A percentile compares a stretch with the other conserved stretches of the same genome.
Evolutionary conservation across 768 basidiomycete genomes (phyloP).

Genomic region (Lentinula detonsa): DNA sequence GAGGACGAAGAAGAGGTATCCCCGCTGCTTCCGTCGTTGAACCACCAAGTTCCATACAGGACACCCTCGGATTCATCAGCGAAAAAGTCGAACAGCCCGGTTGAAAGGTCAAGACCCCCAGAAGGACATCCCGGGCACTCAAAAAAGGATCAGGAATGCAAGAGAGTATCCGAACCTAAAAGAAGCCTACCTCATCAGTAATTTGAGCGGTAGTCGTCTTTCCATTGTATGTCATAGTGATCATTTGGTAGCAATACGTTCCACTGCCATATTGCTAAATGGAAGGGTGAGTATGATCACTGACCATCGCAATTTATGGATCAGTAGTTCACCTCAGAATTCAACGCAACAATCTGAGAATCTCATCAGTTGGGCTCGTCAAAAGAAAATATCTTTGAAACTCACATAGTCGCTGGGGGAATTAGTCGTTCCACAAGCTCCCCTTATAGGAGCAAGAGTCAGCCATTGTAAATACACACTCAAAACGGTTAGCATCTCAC

Average conservation of each 20-base stretch:
- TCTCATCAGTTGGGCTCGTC: neutral
- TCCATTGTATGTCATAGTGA: conserved; percentile 58
- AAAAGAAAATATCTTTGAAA: neutral
- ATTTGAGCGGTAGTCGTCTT: conserved; percentile 53
- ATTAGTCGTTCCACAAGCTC: conserved; percentile 5
- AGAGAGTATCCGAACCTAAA: neutral
- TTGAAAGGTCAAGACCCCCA: conserved; percentile 57
- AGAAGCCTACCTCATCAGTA: conserved; percentile 49
- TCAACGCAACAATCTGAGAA: conserved; percentile 4
- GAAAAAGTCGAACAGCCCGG: conserved; percentile 51
- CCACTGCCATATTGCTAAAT: conserved; percentile 49
- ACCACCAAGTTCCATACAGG: conserved; percentile 46
- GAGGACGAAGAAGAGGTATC: conserved; percentile 17
- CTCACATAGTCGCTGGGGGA: conserved; percentile 3
- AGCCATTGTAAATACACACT: neutral
- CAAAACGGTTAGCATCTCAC: neutral
- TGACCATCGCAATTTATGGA: neutral
- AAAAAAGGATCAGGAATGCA: conserved; percentile 6
- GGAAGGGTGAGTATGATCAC: conserved; percentile 3
- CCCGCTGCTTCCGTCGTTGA: conserved; percentile 18
- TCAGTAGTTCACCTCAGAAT: neutral
- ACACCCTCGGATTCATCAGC: conserved; percentile 35
- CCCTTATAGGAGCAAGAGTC: neutral
- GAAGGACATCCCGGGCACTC: conserved; percentile 60
- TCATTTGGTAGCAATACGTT: conserved; percentile 49